Evolutionary conservation across 495 filamentous ascomycete species (phyloP), one percentile per base, ranked within the genome.

Genomic region (Paragyromitra xinjiangensis): DNA sequence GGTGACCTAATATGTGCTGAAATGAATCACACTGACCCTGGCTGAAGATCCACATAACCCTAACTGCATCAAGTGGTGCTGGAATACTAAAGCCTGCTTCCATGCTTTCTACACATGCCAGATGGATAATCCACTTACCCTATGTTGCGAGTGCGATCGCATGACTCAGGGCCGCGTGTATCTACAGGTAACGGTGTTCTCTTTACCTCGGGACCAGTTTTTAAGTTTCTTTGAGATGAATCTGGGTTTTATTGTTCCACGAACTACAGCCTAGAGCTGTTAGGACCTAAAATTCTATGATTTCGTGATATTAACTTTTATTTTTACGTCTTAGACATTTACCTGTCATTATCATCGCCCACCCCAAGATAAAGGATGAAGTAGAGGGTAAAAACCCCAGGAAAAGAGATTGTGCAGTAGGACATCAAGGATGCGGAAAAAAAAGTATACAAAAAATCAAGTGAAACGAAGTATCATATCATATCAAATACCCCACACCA

Each of bases 371-470:
- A 26, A 61, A 61, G 4, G 37, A n/a, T 16, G 24, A 24, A 56
- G 1, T 34, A 3, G 29, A 3, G 29, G 29, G 29, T 34, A 34
- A 34, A 34, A 34, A 2, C 29, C 29, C 3, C 3, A 34, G 29
- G 29, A 34, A 34, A 34, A 3, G 29, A 34, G 29, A 34, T 24
- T 56, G 3, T n/a, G 24, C 7, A 7, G 11, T 8, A 61, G n/a
- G 59, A 19, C 3, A 42, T 34, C n/a, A 14, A 42, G 59, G 59
- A 2, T 12, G 34, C 3, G 22, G 53, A 42, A 71, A 26, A 11
- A 26, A 42, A 53, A 59, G 59, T 64, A 64, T 72, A 56, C 61
- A 51, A 42, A 14, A 63, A 61, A 39, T 24, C 40, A 19, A 63
- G 39, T 63, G 44, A 56, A 64, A 64, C 39, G 22, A 42, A 63